Conservation (phyloP, 1,139 yeast genomes). For the Hanseniaspora gamundiae region DNA sequence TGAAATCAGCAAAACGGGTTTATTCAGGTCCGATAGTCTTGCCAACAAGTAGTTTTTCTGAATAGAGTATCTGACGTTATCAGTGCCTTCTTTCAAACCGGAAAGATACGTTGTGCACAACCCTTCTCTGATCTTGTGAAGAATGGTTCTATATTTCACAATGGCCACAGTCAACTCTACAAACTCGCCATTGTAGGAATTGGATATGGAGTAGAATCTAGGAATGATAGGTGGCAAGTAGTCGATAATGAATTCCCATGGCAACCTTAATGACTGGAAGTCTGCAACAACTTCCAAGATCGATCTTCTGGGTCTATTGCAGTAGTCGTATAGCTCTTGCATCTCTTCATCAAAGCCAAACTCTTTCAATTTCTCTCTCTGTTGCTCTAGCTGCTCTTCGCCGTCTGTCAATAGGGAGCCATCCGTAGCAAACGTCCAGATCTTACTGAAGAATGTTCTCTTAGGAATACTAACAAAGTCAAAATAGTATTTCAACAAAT, state of each 20-base stretch:
- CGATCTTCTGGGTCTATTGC: slow-evolving; percentile 83
- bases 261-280: slow-evolving; percentile 61
- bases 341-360: slow-evolving; percentile 59
- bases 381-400: slow-evolving; percentile 35
- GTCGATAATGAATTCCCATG: slow-evolving; percentile 63
- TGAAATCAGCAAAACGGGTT: slow-evolving; percentile 61
- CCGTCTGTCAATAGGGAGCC: slow-evolving; percentile 17
- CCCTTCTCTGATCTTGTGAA: slow-evolving; percentile 67
- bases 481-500: slow-evolving; percentile 63
- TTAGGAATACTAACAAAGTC: slow-evolving; percentile 79
- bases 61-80: slow-evolving; percentile 42
- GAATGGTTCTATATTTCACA: slow-evolving; percentile 76
- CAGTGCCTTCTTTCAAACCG: slow-evolving; percentile 31
- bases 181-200: slow-evolving; percentile 32
- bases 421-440: slow-evolving; percentile 63
- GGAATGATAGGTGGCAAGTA: slow-evolving; percentile 70
- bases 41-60: slow-evolving; percentile 33
- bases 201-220: slow-evolving; percentile 73
- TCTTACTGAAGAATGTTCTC: slow-evolving; percentile 58
- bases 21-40: slow-evolving; percentile 23
- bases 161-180: slow-evolving; percentile 55
- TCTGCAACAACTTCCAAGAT: slow-evolving; percentile 74
- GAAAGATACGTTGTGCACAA: slow-evolving; percentile 73
- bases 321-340: slow-evolving; percentile 78
- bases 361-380: slow-evolving; percentile 61